phyloP scores from a whole-genome alignment of 495 filamentous ascomycete genomes.

The Podospora comata region DNA sequence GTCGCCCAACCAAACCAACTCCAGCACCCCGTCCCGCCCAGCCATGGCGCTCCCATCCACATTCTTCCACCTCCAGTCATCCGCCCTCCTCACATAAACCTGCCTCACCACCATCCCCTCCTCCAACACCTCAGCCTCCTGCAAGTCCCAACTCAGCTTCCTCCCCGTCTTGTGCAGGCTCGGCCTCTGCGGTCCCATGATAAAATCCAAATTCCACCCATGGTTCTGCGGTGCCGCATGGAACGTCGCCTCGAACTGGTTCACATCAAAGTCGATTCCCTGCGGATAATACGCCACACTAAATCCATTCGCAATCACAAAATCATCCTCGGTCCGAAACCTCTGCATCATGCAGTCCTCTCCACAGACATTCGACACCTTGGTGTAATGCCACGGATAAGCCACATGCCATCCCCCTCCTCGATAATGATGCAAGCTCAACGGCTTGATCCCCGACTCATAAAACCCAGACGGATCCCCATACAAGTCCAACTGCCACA shows the following conservation, averaged over 20 bases:
- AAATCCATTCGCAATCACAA: slow-evolving; percentile 63
- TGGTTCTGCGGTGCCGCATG: slow-evolving; percentile 52
- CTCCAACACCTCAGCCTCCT: slow-evolving; percentile 37
- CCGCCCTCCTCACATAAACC: slow-evolving; percentile 45
- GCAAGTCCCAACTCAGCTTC: slow-evolving; percentile 54
- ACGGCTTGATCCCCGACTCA: slow-evolving; percentile 61
- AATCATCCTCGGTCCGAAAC: slow-evolving; percentile 62
- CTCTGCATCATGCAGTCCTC: slow-evolving; percentile 63
- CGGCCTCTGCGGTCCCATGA: slow-evolving; percentile 47
- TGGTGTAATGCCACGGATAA: slow-evolving; percentile 62
- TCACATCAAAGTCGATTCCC: slow-evolving; percentile 56
- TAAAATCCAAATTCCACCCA: slow-evolving; percentile 52
- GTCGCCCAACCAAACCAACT: slow-evolving; percentile 49
- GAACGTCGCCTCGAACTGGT: slow-evolving; percentile 65
- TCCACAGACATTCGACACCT: slow-evolving; percentile 60
- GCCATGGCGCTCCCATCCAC: slow-evolving; percentile 44
- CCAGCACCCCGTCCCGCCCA: slow-evolving; percentile 48
- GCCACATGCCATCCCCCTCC: slow-evolving; percentile 51
- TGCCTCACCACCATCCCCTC: slow-evolving; percentile 45
- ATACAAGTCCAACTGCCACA: slow-evolving; percentile 66
- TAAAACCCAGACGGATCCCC: slow-evolving; percentile 66
- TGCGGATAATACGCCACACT: slow-evolving; percentile 61
- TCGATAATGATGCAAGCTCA: slow-evolving; percentile 65
- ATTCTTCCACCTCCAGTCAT: slow-evolving; percentile 50
- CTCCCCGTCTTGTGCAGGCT: slow-evolving; percentile 46